phyloP scores from a whole-genome alignment of 495 filamentous ascomycete species.

The Eremomyces bilateralis region DNA sequence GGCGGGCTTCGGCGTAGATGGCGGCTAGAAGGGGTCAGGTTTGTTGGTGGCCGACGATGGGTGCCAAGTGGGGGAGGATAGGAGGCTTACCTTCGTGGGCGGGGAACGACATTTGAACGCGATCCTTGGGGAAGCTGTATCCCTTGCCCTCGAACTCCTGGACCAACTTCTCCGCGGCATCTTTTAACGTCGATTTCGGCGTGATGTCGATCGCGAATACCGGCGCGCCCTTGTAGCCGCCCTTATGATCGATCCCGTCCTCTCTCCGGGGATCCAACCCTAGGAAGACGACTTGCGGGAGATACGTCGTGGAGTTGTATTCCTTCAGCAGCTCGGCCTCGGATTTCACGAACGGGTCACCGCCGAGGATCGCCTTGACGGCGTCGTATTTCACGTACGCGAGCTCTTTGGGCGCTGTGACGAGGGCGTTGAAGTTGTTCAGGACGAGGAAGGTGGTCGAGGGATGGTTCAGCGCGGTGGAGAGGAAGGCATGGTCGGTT shows the following conservation, averaged over 20 bases:
- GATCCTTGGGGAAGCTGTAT: slow-evolving; percentile 33
- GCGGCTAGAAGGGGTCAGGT: slow-evolving; percentile 33
- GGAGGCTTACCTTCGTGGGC: slow-evolving; percentile 34
- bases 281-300: slow-evolving; percentile 60
- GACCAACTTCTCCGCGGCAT: slow-evolving; percentile 28
- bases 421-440: slow-evolving; percentile 57
- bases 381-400: slow-evolving; percentile 40
- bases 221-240: slow-evolving; percentile 48
- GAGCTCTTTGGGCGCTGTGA: slow-evolving; percentile 31
- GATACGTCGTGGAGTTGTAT: slow-evolving; percentile 49
- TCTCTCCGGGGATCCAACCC: slow-evolving; percentile 54
- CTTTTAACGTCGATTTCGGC: slow-evolving; percentile 34
- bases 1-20: slow-evolving; percentile 75
- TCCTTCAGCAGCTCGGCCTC: slow-evolving; percentile 52
- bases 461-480: slow-evolving; percentile 48
- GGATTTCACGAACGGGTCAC: slow-evolving; percentile 42
- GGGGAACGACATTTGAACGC: slow-evolving; percentile 33
- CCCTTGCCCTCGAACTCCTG: slow-evolving; percentile 35
- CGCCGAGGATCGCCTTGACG: slow-evolving; percentile 45
- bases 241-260: slow-evolving; percentile 29
- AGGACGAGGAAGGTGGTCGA: slow-evolving; percentile 53
- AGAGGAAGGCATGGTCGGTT: slow-evolving; percentile 55
- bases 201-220: slow-evolving; percentile 85
- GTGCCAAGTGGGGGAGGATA: no score
- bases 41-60: not conserved